Conservation (phyloP, 345 rosid genomes). For the Geranium brycei region DNA sequence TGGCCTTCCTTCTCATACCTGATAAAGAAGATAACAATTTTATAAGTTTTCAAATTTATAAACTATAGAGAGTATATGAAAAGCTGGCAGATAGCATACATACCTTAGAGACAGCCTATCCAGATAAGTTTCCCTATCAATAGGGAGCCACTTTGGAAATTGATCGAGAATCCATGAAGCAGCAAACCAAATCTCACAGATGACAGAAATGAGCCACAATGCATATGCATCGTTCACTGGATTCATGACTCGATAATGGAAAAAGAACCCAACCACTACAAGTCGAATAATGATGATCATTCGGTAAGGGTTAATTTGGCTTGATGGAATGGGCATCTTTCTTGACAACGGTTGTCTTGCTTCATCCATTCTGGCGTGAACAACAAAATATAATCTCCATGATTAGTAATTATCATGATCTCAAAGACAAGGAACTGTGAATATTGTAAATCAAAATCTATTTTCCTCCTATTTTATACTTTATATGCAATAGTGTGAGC, state of each 20-base stretch:
- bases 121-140: constrained; percentile 42
- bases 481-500: no score
- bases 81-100: background rate
- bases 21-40: background rate
- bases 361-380: constrained; percentile 34
- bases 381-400: background rate
- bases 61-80: no score
- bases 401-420: no score
- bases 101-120: constrained; percentile 47
- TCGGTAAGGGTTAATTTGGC: constrained; percentile 47
- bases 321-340: constrained; percentile 30
- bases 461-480: no score
- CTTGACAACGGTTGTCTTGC: constrained; percentile 46
- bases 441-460: no score
- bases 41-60: background rate
- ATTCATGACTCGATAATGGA: constrained; percentile 36
- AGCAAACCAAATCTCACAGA: constrained; percentile 50
- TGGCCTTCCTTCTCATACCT: constrained; percentile 41
- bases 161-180: constrained; percentile 50
- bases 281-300: constrained; percentile 38
- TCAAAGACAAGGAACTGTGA: no score
- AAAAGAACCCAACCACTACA: constrained; percentile 37
- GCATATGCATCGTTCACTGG: constrained; percentile 41
- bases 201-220: constrained; percentile 45
- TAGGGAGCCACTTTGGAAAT: constrained; percentile 50